Evolutionary conservation across 768 basidiomycete genomes (phyloP).

Genomic region (Boletus reticuloceps): DNA sequence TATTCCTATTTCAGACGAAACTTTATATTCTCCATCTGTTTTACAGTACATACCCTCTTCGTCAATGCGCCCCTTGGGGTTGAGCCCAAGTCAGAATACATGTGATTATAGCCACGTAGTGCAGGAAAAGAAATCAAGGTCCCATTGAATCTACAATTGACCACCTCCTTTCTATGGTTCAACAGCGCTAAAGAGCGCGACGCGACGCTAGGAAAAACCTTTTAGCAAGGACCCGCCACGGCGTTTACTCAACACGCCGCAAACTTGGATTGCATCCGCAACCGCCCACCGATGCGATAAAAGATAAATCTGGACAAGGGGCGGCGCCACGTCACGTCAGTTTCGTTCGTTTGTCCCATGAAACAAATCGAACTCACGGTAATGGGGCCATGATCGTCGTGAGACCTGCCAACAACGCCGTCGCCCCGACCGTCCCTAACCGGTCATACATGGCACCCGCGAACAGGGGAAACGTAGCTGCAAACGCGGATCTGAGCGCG

Average conservation of each 20-base stretch:
- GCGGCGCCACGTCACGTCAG: too few species aligned
- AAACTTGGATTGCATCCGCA: slow-evolving; percentile 45
- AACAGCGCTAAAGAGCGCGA: too few species aligned
- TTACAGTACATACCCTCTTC: slow-evolving; percentile 8
- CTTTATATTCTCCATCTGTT: too few species aligned
- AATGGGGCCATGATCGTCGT: slow-evolving; percentile 59
- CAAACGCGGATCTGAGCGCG: slow-evolving; percentile 46
- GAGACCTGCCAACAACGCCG: slow-evolving; percentile 66
- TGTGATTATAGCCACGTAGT: background rate
- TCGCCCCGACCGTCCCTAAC: slow-evolving; percentile 69
- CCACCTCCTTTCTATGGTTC: too few species aligned
- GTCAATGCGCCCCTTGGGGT: background rate
- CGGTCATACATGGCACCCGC: slow-evolving; percentile 48
- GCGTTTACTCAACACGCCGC: slow-evolving; percentile 22
- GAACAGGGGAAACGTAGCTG: slow-evolving; percentile 52
- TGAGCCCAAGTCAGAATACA: background rate
- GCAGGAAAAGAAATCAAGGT: background rate
- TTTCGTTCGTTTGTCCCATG: too few species aligned
- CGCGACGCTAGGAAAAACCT: too few species aligned
- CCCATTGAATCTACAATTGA: too few species aligned
- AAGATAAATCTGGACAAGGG: slow-evolving; percentile 42
- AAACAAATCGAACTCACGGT: slow-evolving; percentile 41
- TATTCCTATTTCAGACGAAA: slow-evolving; percentile 8
- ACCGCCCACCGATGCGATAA: slow-evolving; percentile 42
- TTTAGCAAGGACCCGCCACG: background rate